A percentile compares a stretch with the other conserved stretches of the same genome.
These are phyloP conservation scores for Neurospora sp. DNA, from an alignment of 495 filamentous ascomycete genomes.

Conservation along the genomic window DNA sequence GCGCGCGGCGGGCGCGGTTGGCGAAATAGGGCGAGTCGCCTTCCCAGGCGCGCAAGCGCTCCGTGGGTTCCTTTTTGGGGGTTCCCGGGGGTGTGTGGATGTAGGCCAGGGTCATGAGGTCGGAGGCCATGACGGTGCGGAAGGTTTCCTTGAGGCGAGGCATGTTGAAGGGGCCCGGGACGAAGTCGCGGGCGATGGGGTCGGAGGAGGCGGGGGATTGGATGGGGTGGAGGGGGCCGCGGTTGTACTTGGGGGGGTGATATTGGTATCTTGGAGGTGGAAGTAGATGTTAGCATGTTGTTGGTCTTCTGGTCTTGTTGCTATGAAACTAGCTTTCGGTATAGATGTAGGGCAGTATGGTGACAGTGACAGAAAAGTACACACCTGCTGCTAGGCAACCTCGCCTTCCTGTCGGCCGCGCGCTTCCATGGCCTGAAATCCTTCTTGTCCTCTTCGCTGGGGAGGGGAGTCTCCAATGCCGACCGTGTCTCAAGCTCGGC, in stretches of 20 bases:
- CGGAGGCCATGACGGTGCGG: constrained; percentile 73
- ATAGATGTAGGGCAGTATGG: too few species aligned
- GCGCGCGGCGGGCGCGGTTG: constrained; percentile 74
- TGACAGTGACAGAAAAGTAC: background rate
- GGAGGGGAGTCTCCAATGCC: constrained; percentile 21
- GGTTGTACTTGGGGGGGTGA: constrained; percentile 83
- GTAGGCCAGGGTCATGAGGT: constrained; percentile 85
- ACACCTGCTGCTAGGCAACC: constrained; percentile 31
- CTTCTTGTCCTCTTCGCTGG: constrained; percentile 23
- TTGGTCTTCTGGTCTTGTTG: too few species aligned
- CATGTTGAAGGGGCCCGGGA: constrained; percentile 86
- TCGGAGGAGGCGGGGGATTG: constrained; percentile 75
- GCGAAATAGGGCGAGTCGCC: constrained; percentile 87
- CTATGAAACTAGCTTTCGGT: too few species aligned
- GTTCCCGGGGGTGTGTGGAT: constrained; percentile 68
- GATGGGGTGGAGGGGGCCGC: constrained; percentile 86
- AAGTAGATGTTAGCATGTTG: background rate
- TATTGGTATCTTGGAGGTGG: constrained; percentile 54
- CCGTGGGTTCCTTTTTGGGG: constrained; percentile 45
- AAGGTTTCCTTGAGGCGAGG: constrained; percentile 87
- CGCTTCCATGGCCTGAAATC: constrained; percentile 33
- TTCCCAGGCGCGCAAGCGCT: constrained; percentile 80
- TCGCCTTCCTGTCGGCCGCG: constrained; percentile 29
- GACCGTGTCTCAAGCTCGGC: constrained; percentile 32
- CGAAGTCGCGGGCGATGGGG: constrained; percentile 75